phyloP scores from a whole-genome alignment of 805 yeast genomes.

The Metschnikowia orientalis region DNA sequence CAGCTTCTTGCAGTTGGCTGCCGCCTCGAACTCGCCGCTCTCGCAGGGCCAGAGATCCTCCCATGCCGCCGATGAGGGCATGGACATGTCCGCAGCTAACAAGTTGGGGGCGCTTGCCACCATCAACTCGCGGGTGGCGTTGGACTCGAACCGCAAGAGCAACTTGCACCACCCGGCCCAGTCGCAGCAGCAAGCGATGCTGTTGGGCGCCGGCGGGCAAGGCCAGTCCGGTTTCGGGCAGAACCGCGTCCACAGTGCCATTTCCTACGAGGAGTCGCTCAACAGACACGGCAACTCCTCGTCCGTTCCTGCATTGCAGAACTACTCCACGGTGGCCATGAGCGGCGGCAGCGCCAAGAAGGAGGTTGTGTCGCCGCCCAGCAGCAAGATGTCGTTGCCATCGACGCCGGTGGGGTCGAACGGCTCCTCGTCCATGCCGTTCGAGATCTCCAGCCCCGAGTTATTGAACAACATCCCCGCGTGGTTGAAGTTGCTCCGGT shows the following conservation, averaged over 20 bases:
- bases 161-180: slow-evolving; percentile 4
- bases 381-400: slow-evolving; percentile 10
- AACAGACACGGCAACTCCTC: slow-evolving; percentile 34
- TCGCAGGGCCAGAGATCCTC: slow-evolving; percentile 4
- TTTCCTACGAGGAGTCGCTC: slow-evolving; percentile 31
- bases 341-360: slow-evolving; percentile 5
- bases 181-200: slow-evolving; percentile 2
- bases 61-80: slow-evolving; percentile 10
- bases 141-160: slow-evolving; percentile 38
- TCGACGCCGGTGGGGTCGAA: slow-evolving; percentile 9
- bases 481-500: slow-evolving; percentile 84
- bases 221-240: slow-evolving; percentile 2
- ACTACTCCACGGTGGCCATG: slow-evolving; percentile 13
- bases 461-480: slow-evolving; percentile 76
- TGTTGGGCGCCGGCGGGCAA: neutral
- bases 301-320: slow-evolving; percentile 31
- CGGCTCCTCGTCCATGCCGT: slow-evolving; percentile 34
- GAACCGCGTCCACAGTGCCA: slow-evolving; percentile 7
- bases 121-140: slow-evolving; percentile 51
- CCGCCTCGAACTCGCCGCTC: slow-evolving; percentile 19
- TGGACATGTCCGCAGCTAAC: slow-evolving; percentile 40
- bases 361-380: slow-evolving; percentile 7
- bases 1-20: slow-evolving; percentile 36
- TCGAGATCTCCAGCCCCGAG: slow-evolving; percentile 39
- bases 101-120: slow-evolving; percentile 67